A percentile compares a stretch with the other conserved stretches of the same genome.
These are phyloP conservation scores for Zygosaccharomyces sapae DNA, from an alignment of 1,139 yeast species.

Conservation along the genomic window DNA sequence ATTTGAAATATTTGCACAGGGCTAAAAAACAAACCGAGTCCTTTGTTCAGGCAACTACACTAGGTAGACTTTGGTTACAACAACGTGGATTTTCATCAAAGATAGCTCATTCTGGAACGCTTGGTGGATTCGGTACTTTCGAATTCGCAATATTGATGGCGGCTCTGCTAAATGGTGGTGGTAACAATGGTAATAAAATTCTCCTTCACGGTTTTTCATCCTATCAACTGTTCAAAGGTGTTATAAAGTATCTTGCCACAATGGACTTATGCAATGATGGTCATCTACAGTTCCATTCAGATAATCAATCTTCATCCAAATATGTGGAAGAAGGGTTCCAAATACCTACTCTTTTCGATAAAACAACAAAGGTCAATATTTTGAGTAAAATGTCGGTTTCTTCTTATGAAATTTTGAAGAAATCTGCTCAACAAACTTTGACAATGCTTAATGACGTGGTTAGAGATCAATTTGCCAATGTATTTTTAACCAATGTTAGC, in stretches of 20 bases:
- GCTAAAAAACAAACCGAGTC: constrained; percentile 72
- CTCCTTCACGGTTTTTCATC: constrained; percentile 84
- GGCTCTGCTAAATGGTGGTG: constrained; percentile 81
- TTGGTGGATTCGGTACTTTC: constrained; percentile 88
- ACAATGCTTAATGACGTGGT: constrained; percentile 70
- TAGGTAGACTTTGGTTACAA: constrained; percentile 84
- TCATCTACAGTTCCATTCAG: constrained; percentile 61
- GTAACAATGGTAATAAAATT: constrained; percentile 66
- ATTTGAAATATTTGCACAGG: constrained; percentile 70
- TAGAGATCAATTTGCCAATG: constrained; percentile 77
- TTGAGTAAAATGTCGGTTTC: constrained; percentile 76
- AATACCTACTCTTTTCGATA: constrained; percentile 74
- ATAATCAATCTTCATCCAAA: constrained; percentile 43
- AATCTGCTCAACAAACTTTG: constrained; percentile 67
- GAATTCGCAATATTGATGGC: constrained; percentile 83
- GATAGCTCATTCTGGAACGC: constrained; percentile 43
- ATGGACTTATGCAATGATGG: constrained; percentile 63
- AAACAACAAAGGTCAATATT: constrained; percentile 67
- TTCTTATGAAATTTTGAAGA: constrained; percentile 58
- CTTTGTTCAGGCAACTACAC: constrained; percentile 82
- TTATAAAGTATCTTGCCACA: constrained; percentile 73
- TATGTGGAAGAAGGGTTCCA: constrained; percentile 59
- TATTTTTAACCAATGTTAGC: constrained; percentile 65
- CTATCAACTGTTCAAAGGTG: constrained; percentile 87
- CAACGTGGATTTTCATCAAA: constrained; percentile 78